phyloP scores from a whole-genome alignment of 2,329 filamentous ascomycete species.

The Didymella pinodella region DNA sequence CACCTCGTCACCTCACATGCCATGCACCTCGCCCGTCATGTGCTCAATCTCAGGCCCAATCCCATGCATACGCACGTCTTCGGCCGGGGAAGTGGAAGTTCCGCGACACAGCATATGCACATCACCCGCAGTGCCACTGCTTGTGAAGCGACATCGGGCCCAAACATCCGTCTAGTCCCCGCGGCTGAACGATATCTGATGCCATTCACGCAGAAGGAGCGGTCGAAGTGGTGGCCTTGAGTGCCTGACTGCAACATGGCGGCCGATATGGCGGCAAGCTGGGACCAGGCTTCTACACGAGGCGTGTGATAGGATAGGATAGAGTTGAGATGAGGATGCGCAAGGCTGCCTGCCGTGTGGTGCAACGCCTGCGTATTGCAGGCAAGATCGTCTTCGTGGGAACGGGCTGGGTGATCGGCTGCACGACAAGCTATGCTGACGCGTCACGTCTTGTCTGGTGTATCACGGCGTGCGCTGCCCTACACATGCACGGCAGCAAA shows the following conservation, averaged over 20 bases:
- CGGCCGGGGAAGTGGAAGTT: slow-evolving; percentile 6
- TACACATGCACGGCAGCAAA: not conserved
- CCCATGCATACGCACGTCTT: not conserved
- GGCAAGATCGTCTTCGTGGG: not conserved
- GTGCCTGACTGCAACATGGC: not conserved
- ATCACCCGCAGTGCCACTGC: slow-evolving; percentile 1
- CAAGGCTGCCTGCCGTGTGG: not conserved
- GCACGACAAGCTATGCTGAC: slow-evolving; percentile 5
- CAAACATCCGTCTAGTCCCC: not conserved
- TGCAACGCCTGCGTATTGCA: not conserved
- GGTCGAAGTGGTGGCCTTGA: not conserved
- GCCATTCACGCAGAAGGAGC: not conserved
- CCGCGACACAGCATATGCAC: not conserved
- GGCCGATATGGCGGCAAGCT: not conserved
- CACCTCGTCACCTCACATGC: not conserved
- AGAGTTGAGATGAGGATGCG: no score
- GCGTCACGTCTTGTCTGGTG: not conserved
- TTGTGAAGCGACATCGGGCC: not conserved
- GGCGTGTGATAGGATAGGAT: not conserved
- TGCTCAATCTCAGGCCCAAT: not conserved
- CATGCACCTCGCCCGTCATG: not conserved
- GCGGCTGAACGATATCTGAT: not conserved
- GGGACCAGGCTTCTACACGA: not conserved
- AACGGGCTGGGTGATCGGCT: slow-evolving; percentile 1
- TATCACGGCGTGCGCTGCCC: not conserved